Base-by-base conservation (phyloP, 2,329 filamentous ascomycete genomes). In the Xylaria sp. region DNA sequence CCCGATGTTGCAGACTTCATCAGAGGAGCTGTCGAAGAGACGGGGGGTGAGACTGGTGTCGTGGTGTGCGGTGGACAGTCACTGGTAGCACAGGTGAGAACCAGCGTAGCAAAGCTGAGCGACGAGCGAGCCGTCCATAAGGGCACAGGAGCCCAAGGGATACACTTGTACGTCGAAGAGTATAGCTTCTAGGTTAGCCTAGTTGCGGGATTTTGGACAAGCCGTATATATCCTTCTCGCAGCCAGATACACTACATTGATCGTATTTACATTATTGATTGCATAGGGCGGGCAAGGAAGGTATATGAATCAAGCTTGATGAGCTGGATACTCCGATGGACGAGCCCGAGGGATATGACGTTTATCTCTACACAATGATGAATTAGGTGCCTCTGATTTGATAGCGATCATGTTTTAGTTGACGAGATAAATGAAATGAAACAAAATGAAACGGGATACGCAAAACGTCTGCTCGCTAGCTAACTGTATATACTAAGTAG, bases 71-170 rank as follows among this genome's bases (percentile, higher is more conserved):
- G 87, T 15, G 88, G 87, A 1, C 83, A 82, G 59, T 84, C 84
- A 55, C 78, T 90, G 28, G 86, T 87, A 1, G 80, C 85, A 2
- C 79, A 79, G 53, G 84, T 86, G 15, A 80, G 88, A 65, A 89
- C 87, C 70, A 84, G 81, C 65, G 86, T 90, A 2, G 84, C 85
- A 2, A 79, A 78, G 34, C 69, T 90, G 68, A 88, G 86, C 61
- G 87, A 90, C 72, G 87, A 90, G 78, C 79, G 88, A 46, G 88
- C 85, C 0, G 87, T 90, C 25, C 88, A 90, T 74, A 90, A 90
- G 76, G 88, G 88, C 5, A 89, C 87, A 0, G 87, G 86, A 0
- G 87, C 88, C 0, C 88, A 90, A 74, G 88, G 88, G 0, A 89
- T 90, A 46, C 83, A 85, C 74, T 73, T 90, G 63, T 84, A 88